These are phyloP conservation scores for Nicotiana benthamiana DNA, from an alignment of 257 asterid genomes.

Conservation along the genomic window DNA sequence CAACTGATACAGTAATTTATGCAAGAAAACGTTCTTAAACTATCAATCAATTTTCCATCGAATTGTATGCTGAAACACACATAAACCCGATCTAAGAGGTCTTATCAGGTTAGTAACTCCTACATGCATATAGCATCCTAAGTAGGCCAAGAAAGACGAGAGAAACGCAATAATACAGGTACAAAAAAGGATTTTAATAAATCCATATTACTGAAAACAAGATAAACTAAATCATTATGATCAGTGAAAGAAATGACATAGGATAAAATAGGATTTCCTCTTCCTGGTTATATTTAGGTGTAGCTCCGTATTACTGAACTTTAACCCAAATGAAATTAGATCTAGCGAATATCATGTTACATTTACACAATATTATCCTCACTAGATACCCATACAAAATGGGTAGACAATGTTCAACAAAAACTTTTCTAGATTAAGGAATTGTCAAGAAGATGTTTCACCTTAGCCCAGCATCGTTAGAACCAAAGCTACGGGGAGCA, in stretches of 20 bases:
- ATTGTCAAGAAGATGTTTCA: slow-evolving; percentile 24
- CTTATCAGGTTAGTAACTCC: background rate
- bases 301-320: background rate
- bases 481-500: slow-evolving; percentile 67
- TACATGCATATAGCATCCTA: background rate
- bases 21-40: background rate
- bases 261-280: background rate
- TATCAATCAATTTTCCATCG: background rate
- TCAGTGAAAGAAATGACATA: background rate
- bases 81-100: background rate
- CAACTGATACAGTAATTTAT: background rate
- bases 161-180: background rate
- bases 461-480: slow-evolving; percentile 64
- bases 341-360: background rate
- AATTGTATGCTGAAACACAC: background rate
- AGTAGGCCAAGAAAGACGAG: background rate
- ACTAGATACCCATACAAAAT: background rate
- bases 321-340: background rate
- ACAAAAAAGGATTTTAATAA: background rate
- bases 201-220: background rate
- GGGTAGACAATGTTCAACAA: background rate
- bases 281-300: background rate
- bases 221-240: background rate
- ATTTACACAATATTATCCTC: background rate
- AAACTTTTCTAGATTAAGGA: background rate